Percentiles rank a stretch among this genome's conserved stretches.
Conservation (phyloP, 164 flowering plant genomes). For the Aristolochia contorta region DNA sequence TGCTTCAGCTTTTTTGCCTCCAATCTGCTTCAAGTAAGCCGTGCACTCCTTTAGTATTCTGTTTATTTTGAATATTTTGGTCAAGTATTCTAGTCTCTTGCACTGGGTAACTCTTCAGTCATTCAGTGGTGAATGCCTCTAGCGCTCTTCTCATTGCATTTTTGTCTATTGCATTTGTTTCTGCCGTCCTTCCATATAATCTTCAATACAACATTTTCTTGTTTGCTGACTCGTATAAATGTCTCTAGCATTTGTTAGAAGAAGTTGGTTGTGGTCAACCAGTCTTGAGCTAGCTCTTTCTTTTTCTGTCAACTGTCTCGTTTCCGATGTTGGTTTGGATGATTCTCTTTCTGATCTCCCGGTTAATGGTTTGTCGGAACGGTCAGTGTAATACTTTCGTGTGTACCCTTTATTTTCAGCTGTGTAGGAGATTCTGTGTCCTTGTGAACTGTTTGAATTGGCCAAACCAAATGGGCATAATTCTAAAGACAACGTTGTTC, state of each 20-base stretch:
- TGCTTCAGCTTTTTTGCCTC: neutral
- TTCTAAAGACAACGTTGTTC: too few species aligned
- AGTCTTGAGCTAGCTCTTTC: too few species aligned
- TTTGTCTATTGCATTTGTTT: neutral
- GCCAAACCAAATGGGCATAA: too few species aligned
- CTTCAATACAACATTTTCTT: neutral
- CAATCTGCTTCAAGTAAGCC: constrained; percentile 5
- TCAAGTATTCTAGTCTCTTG: too few species aligned
- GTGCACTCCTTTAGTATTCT: neutral
- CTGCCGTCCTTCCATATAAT: neutral
- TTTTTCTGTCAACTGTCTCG: too few species aligned
- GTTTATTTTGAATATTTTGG: neutral
- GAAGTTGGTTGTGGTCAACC: too few species aligned
- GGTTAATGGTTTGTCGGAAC: neutral
- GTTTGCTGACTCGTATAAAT: neutral
- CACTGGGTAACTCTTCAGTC: neutral
- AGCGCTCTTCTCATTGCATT: neutral
- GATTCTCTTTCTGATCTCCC: neutral
- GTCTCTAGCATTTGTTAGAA: neutral
- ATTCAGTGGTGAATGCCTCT: too few species aligned
- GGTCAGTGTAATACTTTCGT: too few species aligned
- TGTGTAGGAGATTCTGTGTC: too few species aligned
- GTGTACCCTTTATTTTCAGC: too few species aligned
- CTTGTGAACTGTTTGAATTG: too few species aligned
- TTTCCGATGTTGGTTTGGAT: too few species aligned